These are phyloP conservation scores for Teunomyces lycoperdinae DNA, from an alignment of 805 yeast species.

Conservation along the genomic window DNA sequence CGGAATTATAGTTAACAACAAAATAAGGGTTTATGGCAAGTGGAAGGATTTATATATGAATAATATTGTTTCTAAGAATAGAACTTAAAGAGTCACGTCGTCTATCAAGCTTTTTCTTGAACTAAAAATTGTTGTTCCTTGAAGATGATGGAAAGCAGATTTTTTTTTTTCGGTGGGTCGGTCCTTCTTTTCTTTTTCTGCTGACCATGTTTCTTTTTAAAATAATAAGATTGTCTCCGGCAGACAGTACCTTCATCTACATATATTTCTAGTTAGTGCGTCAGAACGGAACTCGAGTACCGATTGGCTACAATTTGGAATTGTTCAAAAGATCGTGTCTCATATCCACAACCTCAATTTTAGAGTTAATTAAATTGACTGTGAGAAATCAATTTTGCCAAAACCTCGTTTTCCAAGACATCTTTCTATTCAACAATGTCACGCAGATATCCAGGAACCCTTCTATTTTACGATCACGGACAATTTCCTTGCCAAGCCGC, in stretches of 20 bases:
- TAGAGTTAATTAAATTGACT: too few species aligned
- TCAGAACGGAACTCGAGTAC: background rate
- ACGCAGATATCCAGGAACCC: background rate
- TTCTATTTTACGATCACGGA: background rate
- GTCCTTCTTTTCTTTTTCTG: background rate
- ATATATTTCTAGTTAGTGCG: background rate
- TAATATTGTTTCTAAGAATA: background rate
- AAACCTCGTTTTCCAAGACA: background rate
- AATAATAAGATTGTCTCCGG: slow-evolving; percentile 3
- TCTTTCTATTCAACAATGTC: background rate
- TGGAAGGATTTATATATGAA: background rate
- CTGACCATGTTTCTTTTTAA: background rate
- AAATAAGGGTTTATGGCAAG: background rate
- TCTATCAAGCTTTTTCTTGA: background rate
- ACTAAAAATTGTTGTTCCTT: background rate
- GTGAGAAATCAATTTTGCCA: background rate
- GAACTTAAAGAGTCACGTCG: background rate
- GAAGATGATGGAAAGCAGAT: slow-evolving; percentile 1
- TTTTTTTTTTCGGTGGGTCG: background rate
- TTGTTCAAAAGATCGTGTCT: too few species aligned
- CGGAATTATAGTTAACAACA: background rate
- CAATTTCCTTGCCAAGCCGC: background rate
- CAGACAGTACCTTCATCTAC: slow-evolving; percentile 3
- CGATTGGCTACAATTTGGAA: too few species aligned
- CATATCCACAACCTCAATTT: too few species aligned